These are phyloP conservation scores for Fusarium sarcochroum DNA, from an alignment of 2,329 filamentous ascomycete genomes.

Conservation along the genomic window DNA sequence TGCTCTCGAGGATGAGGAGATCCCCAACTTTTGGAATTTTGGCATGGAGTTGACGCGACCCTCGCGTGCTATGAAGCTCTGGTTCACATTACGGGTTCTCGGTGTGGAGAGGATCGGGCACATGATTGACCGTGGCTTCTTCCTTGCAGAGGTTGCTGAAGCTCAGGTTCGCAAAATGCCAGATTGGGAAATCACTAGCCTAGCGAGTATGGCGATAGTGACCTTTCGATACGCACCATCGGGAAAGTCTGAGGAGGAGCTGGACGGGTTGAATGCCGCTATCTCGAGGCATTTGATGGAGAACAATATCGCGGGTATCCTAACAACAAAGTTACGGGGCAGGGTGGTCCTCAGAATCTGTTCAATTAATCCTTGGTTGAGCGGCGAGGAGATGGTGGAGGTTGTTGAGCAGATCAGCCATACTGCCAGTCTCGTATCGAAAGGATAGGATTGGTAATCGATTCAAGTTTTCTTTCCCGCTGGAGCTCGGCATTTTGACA, in stretches of 20 bases:
- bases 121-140: constrained; percentile 16
- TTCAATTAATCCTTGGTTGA: constrained; percentile 13
- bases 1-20: constrained; percentile 20
- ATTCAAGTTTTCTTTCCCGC: too few relatives aligned
- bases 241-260: not conserved
- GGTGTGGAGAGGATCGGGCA: constrained; percentile 5
- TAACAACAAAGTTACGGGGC: constrained; percentile 12
- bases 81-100: constrained; percentile 21
- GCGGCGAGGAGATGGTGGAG: not conserved
- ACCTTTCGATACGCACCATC: constrained; percentile 13
- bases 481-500: too few relatives aligned
- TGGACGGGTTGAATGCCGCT: constrained; percentile 2
- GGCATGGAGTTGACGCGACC: constrained; percentile 20
- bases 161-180: not conserved
- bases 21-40: constrained; percentile 27
- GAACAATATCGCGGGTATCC: not conserved
- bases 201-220: constrained; percentile 23
- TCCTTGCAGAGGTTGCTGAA: constrained; percentile 5
- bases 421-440: not conserved
- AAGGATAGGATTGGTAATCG: too few relatives aligned
- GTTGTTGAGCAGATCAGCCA: not conserved
- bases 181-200: constrained; percentile 16
- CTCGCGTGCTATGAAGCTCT: constrained; percentile 14
- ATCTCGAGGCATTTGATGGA: constrained; percentile 11
- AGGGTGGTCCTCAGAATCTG: constrained; percentile 18